These are phyloP conservation scores for Leucoagaricus sp. DNA, from an alignment of 1,284 basidiomycete species.

Conservation along the genomic window DNA sequence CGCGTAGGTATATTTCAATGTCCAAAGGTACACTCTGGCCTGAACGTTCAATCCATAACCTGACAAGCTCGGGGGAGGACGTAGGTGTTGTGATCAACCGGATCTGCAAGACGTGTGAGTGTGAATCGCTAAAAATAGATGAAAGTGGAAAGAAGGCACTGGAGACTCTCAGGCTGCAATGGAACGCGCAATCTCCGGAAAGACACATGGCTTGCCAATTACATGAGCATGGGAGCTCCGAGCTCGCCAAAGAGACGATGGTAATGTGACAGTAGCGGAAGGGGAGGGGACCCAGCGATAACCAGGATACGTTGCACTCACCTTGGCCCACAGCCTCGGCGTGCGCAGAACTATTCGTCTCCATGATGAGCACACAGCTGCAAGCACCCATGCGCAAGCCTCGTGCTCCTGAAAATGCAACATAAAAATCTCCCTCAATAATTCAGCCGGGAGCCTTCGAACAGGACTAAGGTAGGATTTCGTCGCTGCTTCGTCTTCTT, in stretches of 20 bases:
- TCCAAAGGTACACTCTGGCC: conserved; percentile 67
- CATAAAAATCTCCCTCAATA: conserved; percentile 66
- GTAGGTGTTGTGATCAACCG: conserved; percentile 69
- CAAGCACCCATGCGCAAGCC: conserved; percentile 69
- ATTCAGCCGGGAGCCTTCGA: conserved; percentile 62
- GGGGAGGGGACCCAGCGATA: not conserved
- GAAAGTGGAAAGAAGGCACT: not conserved
- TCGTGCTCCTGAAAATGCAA: conserved; percentile 66
- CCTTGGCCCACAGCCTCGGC: conserved; percentile 74
- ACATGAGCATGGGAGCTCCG: conserved; percentile 9
- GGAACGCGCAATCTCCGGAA: not conserved
- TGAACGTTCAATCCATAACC: conserved; percentile 78
- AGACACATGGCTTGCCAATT: conserved; percentile 7
- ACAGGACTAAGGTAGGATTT: conserved; percentile 70
- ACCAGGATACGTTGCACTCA: conserved; percentile 40
- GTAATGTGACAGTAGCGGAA: not conserved
- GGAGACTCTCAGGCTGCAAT: not conserved
- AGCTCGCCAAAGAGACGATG: not conserved
- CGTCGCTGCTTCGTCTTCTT: conserved; percentile 46
- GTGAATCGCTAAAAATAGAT: conserved; percentile 4
- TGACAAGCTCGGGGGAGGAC: conserved; percentile 72
- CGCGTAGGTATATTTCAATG: conserved; percentile 73
- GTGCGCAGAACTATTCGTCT: conserved; percentile 60
- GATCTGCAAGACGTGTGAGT: conserved; percentile 44
- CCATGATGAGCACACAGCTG: conserved; percentile 65